These are phyloP conservation scores for Heterobasidion irregulare DNA, from an alignment of 1,284 basidiomycete species.

Conservation along the genomic window DNA sequence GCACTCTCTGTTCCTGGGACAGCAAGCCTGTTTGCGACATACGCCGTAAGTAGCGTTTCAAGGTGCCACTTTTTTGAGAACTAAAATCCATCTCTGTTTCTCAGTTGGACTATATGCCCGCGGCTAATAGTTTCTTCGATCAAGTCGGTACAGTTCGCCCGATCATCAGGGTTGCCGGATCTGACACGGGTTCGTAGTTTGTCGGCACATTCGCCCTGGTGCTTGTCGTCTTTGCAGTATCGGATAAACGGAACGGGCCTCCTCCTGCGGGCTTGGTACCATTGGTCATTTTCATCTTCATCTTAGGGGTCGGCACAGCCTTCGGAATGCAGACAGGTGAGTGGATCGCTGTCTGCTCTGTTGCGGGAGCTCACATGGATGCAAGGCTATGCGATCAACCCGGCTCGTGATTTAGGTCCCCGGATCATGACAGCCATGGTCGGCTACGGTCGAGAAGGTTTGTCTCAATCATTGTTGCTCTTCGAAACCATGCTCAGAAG, in stretches of 20 bases:
- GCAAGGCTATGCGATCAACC: slow-evolving; percentile 46
- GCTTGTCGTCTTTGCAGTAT: slow-evolving; percentile 32
- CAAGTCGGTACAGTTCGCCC: slow-evolving; percentile 28
- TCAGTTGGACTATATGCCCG: slow-evolving; percentile 50
- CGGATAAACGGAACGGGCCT: slow-evolving; percentile 38
- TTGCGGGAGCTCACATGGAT: not conserved
- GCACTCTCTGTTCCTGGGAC: slow-evolving; percentile 61
- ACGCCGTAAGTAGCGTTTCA: slow-evolving; percentile 40
- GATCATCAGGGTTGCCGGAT: slow-evolving; percentile 3
- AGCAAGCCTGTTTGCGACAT: slow-evolving; percentile 64
- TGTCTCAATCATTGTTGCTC: slow-evolving; percentile 3
- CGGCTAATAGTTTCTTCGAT: slow-evolving; percentile 51
- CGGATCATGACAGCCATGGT: slow-evolving; percentile 51
- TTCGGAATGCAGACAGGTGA: slow-evolving; percentile 50
- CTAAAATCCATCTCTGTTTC: slow-evolving; percentile 1
- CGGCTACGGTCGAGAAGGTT: slow-evolving; percentile 45
- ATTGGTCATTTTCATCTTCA: slow-evolving; percentile 42
- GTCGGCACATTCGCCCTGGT: slow-evolving; percentile 51
- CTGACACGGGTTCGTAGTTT: slow-evolving; percentile 26
- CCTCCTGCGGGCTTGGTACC: slow-evolving; percentile 43
- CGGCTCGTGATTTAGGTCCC: slow-evolving; percentile 58
- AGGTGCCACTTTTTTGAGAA: not conserved
- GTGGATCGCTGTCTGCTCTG: not conserved
- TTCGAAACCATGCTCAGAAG: not conserved
- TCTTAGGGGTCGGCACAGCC: slow-evolving; percentile 44